phyloP scores from a whole-genome alignment of 176 grass and related monocot genomes.

The Eleusine coracana region DNA sequence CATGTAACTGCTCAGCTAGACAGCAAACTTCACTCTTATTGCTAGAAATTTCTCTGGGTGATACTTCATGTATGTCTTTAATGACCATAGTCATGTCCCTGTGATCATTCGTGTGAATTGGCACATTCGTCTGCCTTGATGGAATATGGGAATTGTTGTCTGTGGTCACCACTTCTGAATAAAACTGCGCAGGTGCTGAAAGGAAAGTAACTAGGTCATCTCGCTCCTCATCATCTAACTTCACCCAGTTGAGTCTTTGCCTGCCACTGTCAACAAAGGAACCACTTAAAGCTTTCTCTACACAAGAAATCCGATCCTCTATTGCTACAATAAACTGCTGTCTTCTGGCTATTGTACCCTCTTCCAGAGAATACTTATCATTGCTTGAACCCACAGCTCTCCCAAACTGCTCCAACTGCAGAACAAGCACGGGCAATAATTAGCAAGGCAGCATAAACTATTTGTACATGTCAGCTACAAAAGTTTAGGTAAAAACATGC shows the following conservation, averaged over 20 bases:
- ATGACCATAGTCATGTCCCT: conserved; percentile 8
- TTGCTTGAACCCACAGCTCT: conserved; percentile 63
- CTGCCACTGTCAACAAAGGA: conserved; percentile 50
- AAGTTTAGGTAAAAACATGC: conserved; percentile 38
- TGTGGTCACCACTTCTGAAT: conserved; percentile 44
- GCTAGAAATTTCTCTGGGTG: conserved; percentile 46
- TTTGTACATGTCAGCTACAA: conserved; percentile 17
- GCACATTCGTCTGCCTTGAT: conserved; percentile 22
- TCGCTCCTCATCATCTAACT: conserved; percentile 75
- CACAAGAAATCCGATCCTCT: conserved; percentile 55
- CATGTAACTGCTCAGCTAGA: conserved; percentile 48
- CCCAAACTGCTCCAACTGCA: conserved; percentile 90
- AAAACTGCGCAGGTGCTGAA: conserved; percentile 51
- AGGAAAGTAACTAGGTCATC: conserved; percentile 88
- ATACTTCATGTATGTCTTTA: conserved; percentile 42
- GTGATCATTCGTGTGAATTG: neutral
- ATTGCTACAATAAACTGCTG: conserved; percentile 79
- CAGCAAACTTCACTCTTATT: conserved; percentile 37
- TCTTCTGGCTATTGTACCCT: conserved; percentile 60
- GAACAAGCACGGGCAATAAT: neutral
- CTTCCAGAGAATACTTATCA: conserved; percentile 62
- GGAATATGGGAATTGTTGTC: conserved; percentile 24
- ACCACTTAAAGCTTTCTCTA: conserved; percentile 59
- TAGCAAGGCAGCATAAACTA: conserved; percentile 14
- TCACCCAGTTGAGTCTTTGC: conserved; percentile 65